Conservation (phyloP, 805 yeast species). For the Jamesozyma hellenica region DNA sequence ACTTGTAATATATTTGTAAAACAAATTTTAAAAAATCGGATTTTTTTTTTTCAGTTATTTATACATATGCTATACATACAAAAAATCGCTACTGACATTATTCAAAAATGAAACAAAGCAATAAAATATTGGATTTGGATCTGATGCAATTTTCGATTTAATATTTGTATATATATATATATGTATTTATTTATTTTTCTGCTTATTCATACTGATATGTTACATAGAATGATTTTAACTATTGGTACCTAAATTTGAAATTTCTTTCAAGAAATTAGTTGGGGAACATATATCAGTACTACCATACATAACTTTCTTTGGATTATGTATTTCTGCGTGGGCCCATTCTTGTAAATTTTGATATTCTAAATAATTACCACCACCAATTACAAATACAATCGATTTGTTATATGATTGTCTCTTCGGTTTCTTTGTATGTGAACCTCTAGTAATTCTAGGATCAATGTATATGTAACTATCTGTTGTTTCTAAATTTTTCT, state of each 20-base stretch:
- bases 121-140: too few species aligned
- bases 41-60: too few species aligned
- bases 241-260: slow-evolving; percentile 40
- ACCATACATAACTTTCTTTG: slow-evolving; percentile 70
- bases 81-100: too few species aligned
- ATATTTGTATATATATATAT: too few species aligned
- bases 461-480: slow-evolving; percentile 88
- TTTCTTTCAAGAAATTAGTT: slow-evolving; percentile 55
- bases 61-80: too few species aligned
- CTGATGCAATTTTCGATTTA: too few species aligned
- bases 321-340: slow-evolving; percentile 31
- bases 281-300: slow-evolving; percentile 72
- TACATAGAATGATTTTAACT: not conserved
- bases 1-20: slow-evolving; percentile 19
- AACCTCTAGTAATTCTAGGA: slow-evolving; percentile 78
- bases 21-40: too few species aligned
- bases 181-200: too few species aligned
- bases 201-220: not conserved
- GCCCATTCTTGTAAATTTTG: slow-evolving; percentile 91
- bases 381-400: slow-evolving; percentile 88
- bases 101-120: too few species aligned
- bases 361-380: slow-evolving; percentile 91
- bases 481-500: slow-evolving; percentile 56
- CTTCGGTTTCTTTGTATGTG: slow-evolving; percentile 80
- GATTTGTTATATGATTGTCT: slow-evolving; percentile 74